These are phyloP conservation scores for grape (Vitis vinifera) DNA, from an alignment of 164 flowering plant genomes.

Conservation along the genomic window ASM3070453v1 NC_081808.1:19031001-19031500, in stretches of 20 bases:
- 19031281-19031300: slow-evolving; percentile 58
- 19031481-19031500: slow-evolving; percentile 84
- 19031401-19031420: slow-evolving; percentile 63
- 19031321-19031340: slow-evolving; percentile 62
- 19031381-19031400: slow-evolving; percentile 88
- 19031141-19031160: slow-evolving; percentile 65
- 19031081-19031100: too few species aligned
- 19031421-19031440: slow-evolving; percentile 79
- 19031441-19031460: slow-evolving; percentile 90
- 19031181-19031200: slow-evolving; percentile 78
- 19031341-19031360: slow-evolving; percentile 57
- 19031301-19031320: slow-evolving; percentile 68
- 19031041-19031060: too few species aligned
- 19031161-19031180: slow-evolving; percentile 74
- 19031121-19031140: slow-evolving; percentile 50
- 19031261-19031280: slow-evolving; percentile 31
- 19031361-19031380: slow-evolving; percentile 60
- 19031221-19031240: slow-evolving; percentile 31
- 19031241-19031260: slow-evolving; percentile 38
- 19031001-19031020: too few species aligned
- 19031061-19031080: too few species aligned
- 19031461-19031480: slow-evolving; percentile 84
- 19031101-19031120: too few species aligned
- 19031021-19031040: too few species aligned
- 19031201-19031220: slow-evolving; percentile 67